These are phyloP conservation scores for Wickerhamomyces sp. DNA, from an alignment of 1,139 yeast species.

Conservation along the genomic window DNA sequence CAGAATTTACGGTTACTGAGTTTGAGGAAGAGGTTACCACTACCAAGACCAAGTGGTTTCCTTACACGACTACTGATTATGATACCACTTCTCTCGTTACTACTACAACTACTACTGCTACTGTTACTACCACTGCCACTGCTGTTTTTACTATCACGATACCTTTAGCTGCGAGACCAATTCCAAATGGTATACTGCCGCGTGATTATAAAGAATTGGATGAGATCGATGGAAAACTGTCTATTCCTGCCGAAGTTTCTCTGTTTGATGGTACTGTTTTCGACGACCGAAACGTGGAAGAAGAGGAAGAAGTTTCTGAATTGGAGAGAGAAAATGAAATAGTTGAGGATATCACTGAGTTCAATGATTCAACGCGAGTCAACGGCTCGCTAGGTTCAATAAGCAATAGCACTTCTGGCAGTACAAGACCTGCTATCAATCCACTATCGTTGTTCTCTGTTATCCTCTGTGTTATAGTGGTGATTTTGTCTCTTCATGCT, in stretches of 20 bases:
- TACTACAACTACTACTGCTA: constrained; percentile 7
- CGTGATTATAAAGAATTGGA: neutral
- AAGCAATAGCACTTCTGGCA: neutral
- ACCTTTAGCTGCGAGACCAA: neutral
- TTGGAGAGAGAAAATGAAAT: neutral
- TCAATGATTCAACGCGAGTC: neutral
- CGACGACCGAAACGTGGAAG: neutral
- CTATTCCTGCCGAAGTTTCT: neutral
- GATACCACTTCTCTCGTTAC: constrained; percentile 9
- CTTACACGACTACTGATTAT: constrained; percentile 17
- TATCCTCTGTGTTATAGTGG: neutral
- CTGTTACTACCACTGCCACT: constrained; percentile 12
- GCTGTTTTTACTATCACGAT: constrained; percentile 3
- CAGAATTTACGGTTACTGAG: constrained; percentile 19
- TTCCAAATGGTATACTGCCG: neutral
- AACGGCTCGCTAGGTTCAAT: neutral
- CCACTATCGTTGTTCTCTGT: neutral
- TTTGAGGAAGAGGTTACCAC: constrained; percentile 19
- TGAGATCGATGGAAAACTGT: neutral
- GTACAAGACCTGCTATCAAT: neutral
- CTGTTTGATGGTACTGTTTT: neutral
- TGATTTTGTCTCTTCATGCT: neutral
- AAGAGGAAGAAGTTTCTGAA: neutral
- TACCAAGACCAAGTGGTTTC: constrained; percentile 18
- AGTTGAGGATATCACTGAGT: neutral